A percentile compares a stretch with the other conserved stretches of the same genome.
Evolutionary conservation across 2,329 filamentous ascomycete species (phyloP).

Genomic region (Hysterium pulicare): DNA sequence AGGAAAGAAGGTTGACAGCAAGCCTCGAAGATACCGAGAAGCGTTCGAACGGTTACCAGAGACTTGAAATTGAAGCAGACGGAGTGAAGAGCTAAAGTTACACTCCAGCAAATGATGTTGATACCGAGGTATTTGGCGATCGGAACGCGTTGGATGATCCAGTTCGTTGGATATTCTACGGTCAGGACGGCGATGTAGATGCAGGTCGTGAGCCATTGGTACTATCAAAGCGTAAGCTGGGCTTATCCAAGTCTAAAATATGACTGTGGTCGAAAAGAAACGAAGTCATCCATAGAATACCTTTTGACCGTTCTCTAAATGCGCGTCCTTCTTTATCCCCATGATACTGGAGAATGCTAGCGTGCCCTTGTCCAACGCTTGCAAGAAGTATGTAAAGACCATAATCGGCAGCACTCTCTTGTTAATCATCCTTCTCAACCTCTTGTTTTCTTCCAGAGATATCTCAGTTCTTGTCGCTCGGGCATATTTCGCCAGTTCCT

Average conservation of each 20-base stretch:
- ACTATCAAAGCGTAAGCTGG: constrained; percentile 43
- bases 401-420: constrained; percentile 65
- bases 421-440: constrained; percentile 65
- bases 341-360: constrained; percentile 62
- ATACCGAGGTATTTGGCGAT: constrained; percentile 65
- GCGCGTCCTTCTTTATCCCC: constrained; percentile 48
- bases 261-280: too few relatives aligned
- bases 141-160: constrained; percentile 60
- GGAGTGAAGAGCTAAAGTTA: constrained; percentile 58
- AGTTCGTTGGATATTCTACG: constrained; percentile 71
- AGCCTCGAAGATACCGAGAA: constrained; percentile 70
- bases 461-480: constrained; percentile 56
- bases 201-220: constrained; percentile 69
- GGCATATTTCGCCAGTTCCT: constrained; percentile 69
- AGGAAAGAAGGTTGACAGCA: constrained; percentile 67
- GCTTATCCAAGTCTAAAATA: too few relatives aligned
- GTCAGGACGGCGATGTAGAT: constrained; percentile 70
- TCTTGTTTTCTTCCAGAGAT: constrained; percentile 55
- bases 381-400: constrained; percentile 71
- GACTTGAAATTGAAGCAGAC: constrained; percentile 59
- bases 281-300: too few relatives aligned
- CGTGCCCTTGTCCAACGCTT: constrained; percentile 64
- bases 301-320: too few relatives aligned
- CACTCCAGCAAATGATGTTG: constrained; percentile 64
- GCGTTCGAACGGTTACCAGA: constrained; percentile 58